phyloP scores from a whole-genome alignment of 352 stramenopile species.

The Blastocystis sp. region DNA sequence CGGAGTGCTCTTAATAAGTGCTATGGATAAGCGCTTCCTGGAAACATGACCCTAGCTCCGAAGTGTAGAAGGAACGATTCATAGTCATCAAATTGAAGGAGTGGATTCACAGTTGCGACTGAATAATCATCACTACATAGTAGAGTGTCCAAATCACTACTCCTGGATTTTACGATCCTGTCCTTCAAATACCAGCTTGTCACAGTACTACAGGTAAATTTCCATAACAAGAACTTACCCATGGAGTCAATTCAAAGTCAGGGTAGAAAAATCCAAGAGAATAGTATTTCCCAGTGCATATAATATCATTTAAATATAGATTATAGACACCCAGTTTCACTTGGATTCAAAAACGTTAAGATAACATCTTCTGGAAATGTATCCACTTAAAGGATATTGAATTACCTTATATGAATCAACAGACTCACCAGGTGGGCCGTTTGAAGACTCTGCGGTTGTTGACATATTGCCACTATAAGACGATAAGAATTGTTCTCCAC shows the following conservation, averaged over 20 bases:
- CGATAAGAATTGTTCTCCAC: neutral
- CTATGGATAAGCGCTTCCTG: neutral
- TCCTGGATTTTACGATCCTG: too few species aligned
- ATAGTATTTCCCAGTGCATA: neutral
- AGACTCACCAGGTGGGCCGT: neutral
- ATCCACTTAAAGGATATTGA: neutral
- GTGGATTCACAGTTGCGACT: neutral
- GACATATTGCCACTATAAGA: neutral
- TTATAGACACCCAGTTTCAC: neutral
- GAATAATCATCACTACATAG: too few species aligned
- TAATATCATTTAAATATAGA: neutral
- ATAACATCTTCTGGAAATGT: neutral
- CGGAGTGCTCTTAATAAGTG: neutral
- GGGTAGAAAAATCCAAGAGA: neutral
- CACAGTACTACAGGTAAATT: neutral
- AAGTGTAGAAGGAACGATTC: neutral
- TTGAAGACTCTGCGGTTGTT: neutral
- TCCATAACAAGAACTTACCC: neutral
- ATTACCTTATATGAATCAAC: neutral
- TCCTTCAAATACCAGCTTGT: too few species aligned
- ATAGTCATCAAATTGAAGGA: neutral
- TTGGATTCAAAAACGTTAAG: neutral
- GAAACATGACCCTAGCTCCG: neutral
- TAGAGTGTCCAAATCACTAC: too few species aligned
- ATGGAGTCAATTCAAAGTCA: neutral